These are phyloP conservation scores for Trichoderma polysporum DNA, from an alignment of 2,329 filamentous ascomycete genomes.

Conservation along the genomic window DNA sequence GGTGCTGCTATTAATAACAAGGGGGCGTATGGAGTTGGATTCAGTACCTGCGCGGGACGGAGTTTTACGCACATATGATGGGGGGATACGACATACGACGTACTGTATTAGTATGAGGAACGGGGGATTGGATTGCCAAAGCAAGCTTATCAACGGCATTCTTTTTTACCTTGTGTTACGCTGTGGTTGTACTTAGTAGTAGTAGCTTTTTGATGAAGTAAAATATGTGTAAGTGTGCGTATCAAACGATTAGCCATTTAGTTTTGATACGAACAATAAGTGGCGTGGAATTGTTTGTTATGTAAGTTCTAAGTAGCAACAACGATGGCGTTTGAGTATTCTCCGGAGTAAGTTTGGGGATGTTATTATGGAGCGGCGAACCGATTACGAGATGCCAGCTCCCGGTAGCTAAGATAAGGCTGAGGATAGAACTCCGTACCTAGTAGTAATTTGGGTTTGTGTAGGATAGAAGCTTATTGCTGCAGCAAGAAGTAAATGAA, in stretches of 20 bases:
- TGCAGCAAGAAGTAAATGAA: background rate
- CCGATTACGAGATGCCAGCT: background rate
- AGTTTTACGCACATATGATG: no score
- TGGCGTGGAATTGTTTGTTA: background rate
- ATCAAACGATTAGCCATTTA: background rate
- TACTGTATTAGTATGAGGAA: background rate
- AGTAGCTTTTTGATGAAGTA: background rate
- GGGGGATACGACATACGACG: background rate
- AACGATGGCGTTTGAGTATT: background rate
- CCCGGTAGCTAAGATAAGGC: background rate
- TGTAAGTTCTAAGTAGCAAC: background rate
- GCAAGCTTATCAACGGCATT: background rate
- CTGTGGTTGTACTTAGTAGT: background rate
- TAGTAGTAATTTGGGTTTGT: background rate
- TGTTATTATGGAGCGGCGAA: background rate
- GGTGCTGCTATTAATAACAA: conserved; percentile 18
- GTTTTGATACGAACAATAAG: background rate
- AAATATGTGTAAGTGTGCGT: background rate
- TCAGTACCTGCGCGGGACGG: no score
- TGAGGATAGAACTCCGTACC: background rate
- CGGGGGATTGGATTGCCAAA: no score
- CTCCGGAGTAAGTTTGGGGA: background rate
- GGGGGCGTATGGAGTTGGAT: background rate
- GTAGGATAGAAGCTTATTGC: conserved; percentile 1
- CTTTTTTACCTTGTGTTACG: background rate